phyloP scores from a whole-genome alignment of 1,139 yeast species.

The Candida buenavistaensis region DNA sequence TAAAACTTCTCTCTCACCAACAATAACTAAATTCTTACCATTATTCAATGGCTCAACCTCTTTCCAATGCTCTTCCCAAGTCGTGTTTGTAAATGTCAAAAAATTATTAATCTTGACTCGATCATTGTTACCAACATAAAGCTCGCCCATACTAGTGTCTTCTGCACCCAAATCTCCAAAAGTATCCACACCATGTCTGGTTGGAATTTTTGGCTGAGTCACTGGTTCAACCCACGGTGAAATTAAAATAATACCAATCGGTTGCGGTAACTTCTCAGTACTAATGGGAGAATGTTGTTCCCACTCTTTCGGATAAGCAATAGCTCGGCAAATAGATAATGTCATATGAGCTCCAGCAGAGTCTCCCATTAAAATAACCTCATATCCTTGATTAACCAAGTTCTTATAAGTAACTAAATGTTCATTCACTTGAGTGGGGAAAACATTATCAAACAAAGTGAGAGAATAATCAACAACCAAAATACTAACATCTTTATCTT shows the following conservation, averaged over 20 bases:
- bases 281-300: slow-evolving; percentile 17
- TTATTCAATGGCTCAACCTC: slow-evolving; percentile 28
- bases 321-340: slow-evolving; percentile 31
- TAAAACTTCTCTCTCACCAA: slow-evolving; percentile 43
- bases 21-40: slow-evolving; percentile 28
- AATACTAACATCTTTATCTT: slow-evolving; percentile 24
- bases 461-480: slow-evolving; percentile 42
- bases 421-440: slow-evolving; percentile 44
- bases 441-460: slow-evolving; percentile 21
- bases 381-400: slow-evolving; percentile 28
- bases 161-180: slow-evolving; percentile 36
- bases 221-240: slow-evolving; percentile 44
- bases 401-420: slow-evolving; percentile 27
- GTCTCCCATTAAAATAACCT: slow-evolving; percentile 41
- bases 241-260: slow-evolving; percentile 31
- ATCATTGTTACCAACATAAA: slow-evolving; percentile 25
- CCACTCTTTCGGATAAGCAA: slow-evolving; percentile 34
- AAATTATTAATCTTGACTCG: slow-evolving; percentile 15
- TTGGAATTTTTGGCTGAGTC: slow-evolving; percentile 18
- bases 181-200: slow-evolving; percentile 22
- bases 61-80: slow-evolving; percentile 29
- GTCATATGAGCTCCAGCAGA: slow-evolving; percentile 50
- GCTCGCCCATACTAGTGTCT: slow-evolving; percentile 28
- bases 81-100: slow-evolving; percentile 23
- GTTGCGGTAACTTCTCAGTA: slow-evolving; percentile 22